Evolutionary conservation across 805 yeast genomes (phyloP).

Genomic region (Jamesozyma piceae): DNA sequence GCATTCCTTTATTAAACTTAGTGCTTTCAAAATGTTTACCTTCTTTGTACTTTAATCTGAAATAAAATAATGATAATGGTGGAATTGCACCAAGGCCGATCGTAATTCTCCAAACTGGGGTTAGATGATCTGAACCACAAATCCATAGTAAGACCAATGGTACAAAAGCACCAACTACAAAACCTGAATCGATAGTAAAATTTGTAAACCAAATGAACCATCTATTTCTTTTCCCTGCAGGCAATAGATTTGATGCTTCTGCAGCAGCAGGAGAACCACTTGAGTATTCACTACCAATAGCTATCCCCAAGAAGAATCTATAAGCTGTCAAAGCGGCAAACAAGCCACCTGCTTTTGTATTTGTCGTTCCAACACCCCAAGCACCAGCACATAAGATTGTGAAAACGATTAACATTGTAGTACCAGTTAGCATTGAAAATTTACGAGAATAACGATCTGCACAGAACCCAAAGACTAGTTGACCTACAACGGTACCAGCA

Average conservation of each 20-base stretch:
- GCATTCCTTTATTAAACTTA: constrained; percentile 56
- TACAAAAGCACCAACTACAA: constrained; percentile 73
- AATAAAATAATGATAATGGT: constrained; percentile 65
- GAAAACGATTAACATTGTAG: constrained; percentile 63
- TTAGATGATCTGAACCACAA: constrained; percentile 57
- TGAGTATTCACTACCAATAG: constrained; percentile 93
- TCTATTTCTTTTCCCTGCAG: constrained; percentile 79
- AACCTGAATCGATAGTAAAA: constrained; percentile 78
- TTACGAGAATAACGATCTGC: constrained; percentile 78
- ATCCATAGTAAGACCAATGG: constrained; percentile 84
- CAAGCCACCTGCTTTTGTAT: constrained; percentile 53
- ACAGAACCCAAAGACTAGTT: constrained; percentile 67
- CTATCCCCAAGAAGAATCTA: constrained; percentile 81
- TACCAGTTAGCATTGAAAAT: constrained; percentile 72
- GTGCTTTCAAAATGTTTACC: constrained; percentile 61
- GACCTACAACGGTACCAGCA: constrained; percentile 87
- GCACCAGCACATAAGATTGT: constrained; percentile 74
- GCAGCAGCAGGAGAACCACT: constrained; percentile 90
- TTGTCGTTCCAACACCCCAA: constrained; percentile 62
- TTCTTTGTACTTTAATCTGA: constrained; percentile 70
- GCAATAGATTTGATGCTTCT: constrained; percentile 72
- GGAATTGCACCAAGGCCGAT: constrained; percentile 86
- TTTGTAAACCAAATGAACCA: constrained; percentile 86
- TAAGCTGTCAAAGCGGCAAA: constrained; percentile 76
- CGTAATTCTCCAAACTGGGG: constrained; percentile 85